Evolutionary conservation across 2,329 filamentous ascomycete species (phyloP).

Genomic region (Ophiostoma ulmi): DNA sequence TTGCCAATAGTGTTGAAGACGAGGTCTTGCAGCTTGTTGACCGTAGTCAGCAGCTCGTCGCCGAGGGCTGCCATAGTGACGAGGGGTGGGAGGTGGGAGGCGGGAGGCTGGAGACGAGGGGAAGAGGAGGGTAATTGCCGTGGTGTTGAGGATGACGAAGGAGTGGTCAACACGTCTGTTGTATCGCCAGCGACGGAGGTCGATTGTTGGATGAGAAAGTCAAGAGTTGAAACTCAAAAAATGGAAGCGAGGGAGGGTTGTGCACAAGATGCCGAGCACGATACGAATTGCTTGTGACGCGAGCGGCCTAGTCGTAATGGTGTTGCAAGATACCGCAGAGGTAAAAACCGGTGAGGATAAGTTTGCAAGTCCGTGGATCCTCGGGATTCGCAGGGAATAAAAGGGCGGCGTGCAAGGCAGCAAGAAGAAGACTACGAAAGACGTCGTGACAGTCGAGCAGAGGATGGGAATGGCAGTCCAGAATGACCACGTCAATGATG

Average conservation of each 20-base stretch:
- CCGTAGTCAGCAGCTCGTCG: slow-evolving; percentile 88
- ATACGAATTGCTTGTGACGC: slow-evolving; percentile 13
- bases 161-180: not conserved
- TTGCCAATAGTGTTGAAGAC: slow-evolving; percentile 99
- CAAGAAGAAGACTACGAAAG: not conserved
- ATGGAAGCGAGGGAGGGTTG: not conserved
- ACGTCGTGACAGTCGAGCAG: not conserved
- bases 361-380: slow-evolving; percentile 10
- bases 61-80: slow-evolving; percentile 80
- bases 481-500: slow-evolving; percentile 16
- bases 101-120: not conserved
- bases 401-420: not conserved
- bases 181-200: slow-evolving; percentile 1
- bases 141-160: not conserved
- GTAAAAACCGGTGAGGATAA: slow-evolving; percentile 13
- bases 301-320: not conserved
- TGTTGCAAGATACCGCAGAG: not conserved
- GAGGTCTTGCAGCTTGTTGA: slow-evolving; percentile 97
- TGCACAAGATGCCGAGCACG: slow-evolving; percentile 1
- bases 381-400: slow-evolving; percentile 7
- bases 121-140: not conserved
- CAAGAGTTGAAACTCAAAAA: not conserved
- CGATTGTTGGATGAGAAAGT: not conserved
- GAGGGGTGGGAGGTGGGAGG: not conserved
- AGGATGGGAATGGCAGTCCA: not conserved